phyloP scores from a whole-genome alignment of 148 eudicot species.

The Nepenthes mirabilis region DNA sequence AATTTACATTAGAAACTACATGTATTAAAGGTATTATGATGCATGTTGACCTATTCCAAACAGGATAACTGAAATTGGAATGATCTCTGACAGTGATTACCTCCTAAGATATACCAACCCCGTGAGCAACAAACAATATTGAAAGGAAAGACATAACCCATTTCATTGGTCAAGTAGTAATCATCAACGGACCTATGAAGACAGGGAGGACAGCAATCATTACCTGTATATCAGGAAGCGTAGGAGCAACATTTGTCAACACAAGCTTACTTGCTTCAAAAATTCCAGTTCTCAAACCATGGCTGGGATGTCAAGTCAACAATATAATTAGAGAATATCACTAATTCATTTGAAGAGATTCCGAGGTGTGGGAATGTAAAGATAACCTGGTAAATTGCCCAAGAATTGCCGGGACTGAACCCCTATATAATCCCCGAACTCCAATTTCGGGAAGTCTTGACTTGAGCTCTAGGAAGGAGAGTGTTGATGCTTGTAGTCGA shows the following conservation, averaged over 20 bases:
- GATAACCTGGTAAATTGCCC: slow-evolving; percentile 91
- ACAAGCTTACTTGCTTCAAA: slow-evolving; percentile 83
- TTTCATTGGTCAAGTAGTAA: too few relatives aligned
- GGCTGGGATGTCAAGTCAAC: slow-evolving; percentile 37
- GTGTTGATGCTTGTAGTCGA: slow-evolving; percentile 83
- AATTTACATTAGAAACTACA: too few relatives aligned
- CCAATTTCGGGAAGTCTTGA: slow-evolving; percentile 85
- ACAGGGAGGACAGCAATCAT: background rate
- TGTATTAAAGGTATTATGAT: too few relatives aligned
- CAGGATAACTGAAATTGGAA: too few relatives aligned
- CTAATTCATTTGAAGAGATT: slow-evolving; percentile 2
- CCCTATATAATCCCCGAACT: slow-evolving; percentile 67
- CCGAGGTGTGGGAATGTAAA: background rate
- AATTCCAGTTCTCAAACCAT: slow-evolving; percentile 91
- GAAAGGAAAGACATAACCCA: too few relatives aligned
- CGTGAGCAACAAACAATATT: too few relatives aligned
- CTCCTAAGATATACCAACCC: too few relatives aligned
- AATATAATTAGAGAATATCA: slow-evolving; percentile 4
- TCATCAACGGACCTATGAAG: too few relatives aligned
- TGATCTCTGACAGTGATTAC: too few relatives aligned
- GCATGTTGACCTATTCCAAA: too few relatives aligned
- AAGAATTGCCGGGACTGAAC: slow-evolving; percentile 82
- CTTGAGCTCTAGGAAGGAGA: slow-evolving; percentile 68
- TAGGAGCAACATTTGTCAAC: slow-evolving; percentile 69
- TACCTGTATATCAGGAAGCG: slow-evolving; percentile 82